Evolutionary conservation across 2,329 filamentous ascomycete species (phyloP).

Genomic region (Cercospora janseana): DNA sequence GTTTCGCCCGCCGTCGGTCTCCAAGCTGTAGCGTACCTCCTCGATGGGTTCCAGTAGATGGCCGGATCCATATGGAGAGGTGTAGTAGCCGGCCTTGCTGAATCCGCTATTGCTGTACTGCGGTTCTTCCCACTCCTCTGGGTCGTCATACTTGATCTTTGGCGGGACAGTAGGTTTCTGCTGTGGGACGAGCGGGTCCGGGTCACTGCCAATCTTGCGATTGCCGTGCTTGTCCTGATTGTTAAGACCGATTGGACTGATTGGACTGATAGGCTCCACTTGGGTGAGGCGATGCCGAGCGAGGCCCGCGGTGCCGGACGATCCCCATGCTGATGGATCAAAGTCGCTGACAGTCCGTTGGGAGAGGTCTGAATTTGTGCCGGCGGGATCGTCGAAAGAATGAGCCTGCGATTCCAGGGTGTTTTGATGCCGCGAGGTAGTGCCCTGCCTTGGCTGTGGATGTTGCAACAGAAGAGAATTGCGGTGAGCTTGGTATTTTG

Average conservation of each 20-base stretch:
- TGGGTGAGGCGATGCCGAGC: slow-evolving; percentile 34
- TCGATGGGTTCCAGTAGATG: slow-evolving; percentile 51
- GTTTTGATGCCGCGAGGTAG: slow-evolving; percentile 71
- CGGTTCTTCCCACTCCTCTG: slow-evolving; percentile 34
- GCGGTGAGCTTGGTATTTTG: slow-evolving; percentile 78
- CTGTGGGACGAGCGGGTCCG: slow-evolving; percentile 57
- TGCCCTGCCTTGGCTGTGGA: slow-evolving; percentile 71
- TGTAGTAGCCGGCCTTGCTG: slow-evolving; percentile 37
- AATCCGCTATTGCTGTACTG: slow-evolving; percentile 39
- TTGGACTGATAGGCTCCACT: slow-evolving; percentile 31
- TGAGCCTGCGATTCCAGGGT: slow-evolving; percentile 71
- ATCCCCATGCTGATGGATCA: slow-evolving; percentile 52
- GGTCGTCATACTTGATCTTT: slow-evolving; percentile 29
- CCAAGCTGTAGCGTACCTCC: slow-evolving; percentile 51
- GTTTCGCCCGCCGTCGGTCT: slow-evolving; percentile 43
- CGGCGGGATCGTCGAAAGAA: slow-evolving; percentile 49
- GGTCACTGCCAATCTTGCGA: slow-evolving; percentile 54
- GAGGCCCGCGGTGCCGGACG: slow-evolving; percentile 37
- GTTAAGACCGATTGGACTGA: slow-evolving; percentile 32
- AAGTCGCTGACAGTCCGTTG: slow-evolving; percentile 38
- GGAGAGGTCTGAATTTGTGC: slow-evolving; percentile 38
- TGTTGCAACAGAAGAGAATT: slow-evolving; percentile 78
- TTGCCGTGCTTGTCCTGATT: slow-evolving; percentile 37
- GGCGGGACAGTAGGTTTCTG: slow-evolving; percentile 28
- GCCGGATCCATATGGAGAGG: slow-evolving; percentile 39